Evolutionary conservation across 768 basidiomycete genomes (phyloP).

Genomic region (Amanita rimosa): DNA sequence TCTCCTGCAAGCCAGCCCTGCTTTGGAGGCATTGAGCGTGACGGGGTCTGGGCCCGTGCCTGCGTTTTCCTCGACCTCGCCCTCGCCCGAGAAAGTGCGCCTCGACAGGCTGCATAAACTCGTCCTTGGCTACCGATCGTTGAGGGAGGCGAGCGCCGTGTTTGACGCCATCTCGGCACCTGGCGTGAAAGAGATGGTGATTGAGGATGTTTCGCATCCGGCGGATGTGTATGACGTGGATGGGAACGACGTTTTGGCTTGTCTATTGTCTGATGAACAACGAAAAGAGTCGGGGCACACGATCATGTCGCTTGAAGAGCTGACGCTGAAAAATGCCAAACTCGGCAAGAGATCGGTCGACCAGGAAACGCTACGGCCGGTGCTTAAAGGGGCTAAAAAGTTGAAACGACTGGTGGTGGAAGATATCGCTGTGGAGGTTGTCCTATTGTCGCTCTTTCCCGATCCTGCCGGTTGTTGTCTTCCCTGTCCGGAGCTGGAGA

Average conservation of each 20-base stretch:
- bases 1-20: conserved; percentile 28
- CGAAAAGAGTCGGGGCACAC: too few relatives aligned
- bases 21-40: conserved; percentile 31
- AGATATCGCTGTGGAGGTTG: not conserved
- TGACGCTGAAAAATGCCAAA: not conserved
- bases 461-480: not conserved
- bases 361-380: not conserved
- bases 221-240: conserved; percentile 29
- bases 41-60: conserved; percentile 32
- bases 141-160: conserved; percentile 1
- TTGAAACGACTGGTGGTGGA: not conserved
- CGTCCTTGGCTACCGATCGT: not conserved
- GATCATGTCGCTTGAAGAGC: not conserved
- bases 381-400: not conserved
- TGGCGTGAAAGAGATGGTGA: not conserved
- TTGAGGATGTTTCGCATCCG: conserved; percentile 32
- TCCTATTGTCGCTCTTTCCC: not conserved
- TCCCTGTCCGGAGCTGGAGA: not conserved
- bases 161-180: not conserved
- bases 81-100: not conserved
- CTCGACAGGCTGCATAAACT: not conserved
- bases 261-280: not conserved
- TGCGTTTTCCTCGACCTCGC: not conserved
- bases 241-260: conserved; percentile 19
- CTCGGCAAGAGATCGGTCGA: not conserved